These are phyloP conservation scores for Lipomyces lipofer DNA, from an alignment of 805 yeast species.

Conservation along the genomic window DNA sequence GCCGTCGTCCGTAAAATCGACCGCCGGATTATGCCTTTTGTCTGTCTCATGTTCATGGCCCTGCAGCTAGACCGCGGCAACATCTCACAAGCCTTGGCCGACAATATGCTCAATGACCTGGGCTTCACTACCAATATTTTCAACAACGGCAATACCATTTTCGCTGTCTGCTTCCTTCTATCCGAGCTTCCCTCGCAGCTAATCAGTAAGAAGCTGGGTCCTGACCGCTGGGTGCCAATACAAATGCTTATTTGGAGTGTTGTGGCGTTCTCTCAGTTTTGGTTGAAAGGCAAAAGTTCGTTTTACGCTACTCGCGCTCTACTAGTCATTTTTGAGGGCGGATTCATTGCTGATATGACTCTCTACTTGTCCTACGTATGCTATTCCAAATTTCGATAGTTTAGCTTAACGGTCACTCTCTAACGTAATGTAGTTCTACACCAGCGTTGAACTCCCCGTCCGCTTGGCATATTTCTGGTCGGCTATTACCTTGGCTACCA, in stretches of 20 bases:
- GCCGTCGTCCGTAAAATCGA: slow-evolving; percentile 53
- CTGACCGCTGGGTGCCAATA: slow-evolving; percentile 61
- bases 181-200: slow-evolving; percentile 69
- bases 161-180: slow-evolving; percentile 51
- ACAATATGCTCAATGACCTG: slow-evolving; percentile 53
- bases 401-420: too few relatives aligned
- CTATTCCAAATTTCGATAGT: too few relatives aligned
- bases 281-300: slow-evolving; percentile 44
- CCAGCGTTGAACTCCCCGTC: slow-evolving; percentile 54
- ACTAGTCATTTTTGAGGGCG: slow-evolving; percentile 60
- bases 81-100: slow-evolving; percentile 55
- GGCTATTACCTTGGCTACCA: slow-evolving; percentile 49
- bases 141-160: slow-evolving; percentile 45
- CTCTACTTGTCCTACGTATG: slow-evolving; percentile 63
- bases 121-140: slow-evolving; percentile 48
- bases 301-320: slow-evolving; percentile 53
- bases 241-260: slow-evolving; percentile 59
- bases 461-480: slow-evolving; percentile 59
- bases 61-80: slow-evolving; percentile 59
- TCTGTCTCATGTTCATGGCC: slow-evolving; percentile 57
- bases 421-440: too few relatives aligned
- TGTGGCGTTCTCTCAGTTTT: slow-evolving; percentile 54
- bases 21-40: slow-evolving; percentile 53
- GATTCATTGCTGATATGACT: slow-evolving; percentile 60
- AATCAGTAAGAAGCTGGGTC: slow-evolving; percentile 60